A percentile compares a stretch with the other conserved stretches of the same genome.
Evolutionary conservation across 2,329 filamentous ascomycete genomes (phyloP).

Genomic region (Dothidotthia symphoricarpi): DNA sequence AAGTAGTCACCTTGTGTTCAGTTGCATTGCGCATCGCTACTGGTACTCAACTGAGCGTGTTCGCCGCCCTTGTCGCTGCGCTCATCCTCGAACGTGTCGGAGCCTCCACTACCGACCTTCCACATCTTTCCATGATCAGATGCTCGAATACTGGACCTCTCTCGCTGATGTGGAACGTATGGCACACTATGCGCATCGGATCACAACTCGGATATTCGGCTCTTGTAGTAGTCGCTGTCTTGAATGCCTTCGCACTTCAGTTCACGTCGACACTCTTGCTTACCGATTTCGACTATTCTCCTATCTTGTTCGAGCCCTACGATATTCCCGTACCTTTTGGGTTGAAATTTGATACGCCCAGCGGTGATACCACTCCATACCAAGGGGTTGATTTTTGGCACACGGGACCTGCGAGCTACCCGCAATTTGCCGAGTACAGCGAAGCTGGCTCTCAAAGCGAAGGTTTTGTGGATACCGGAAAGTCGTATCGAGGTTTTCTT

Average conservation of each 20-base stretch:
- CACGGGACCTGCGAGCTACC: not conserved
- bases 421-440: slow-evolving; percentile 5
- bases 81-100: slow-evolving; percentile 4
- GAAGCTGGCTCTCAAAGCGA: not conserved
- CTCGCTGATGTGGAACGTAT: not conserved
- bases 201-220: slow-evolving; percentile 1
- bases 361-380: not conserved
- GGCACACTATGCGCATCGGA: slow-evolving; percentile 1
- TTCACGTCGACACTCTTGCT: slow-evolving; percentile 7
- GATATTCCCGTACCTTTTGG: too few relatives aligned
- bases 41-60: slow-evolving; percentile 2
- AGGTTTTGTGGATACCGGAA: slow-evolving; percentile 3
- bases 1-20: not conserved
- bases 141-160: slow-evolving; percentile 1
- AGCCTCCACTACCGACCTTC: slow-evolving; percentile 3
- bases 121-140: slow-evolving; percentile 5
- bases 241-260: slow-evolving; percentile 3
- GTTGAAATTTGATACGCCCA: too few relatives aligned
- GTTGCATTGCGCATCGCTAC: slow-evolving; percentile 1
- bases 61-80: slow-evolving; percentile 5
- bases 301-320: too few relatives aligned
- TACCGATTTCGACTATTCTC: not conserved
- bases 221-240: slow-evolving; percentile 1
- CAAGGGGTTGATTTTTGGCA: slow-evolving; percentile 3
- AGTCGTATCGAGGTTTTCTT: slow-evolving; percentile 1